These are phyloP conservation scores for Quercus bicolor DNA, from an alignment of 306 rosid species.

Conservation along the genomic window DNA sequence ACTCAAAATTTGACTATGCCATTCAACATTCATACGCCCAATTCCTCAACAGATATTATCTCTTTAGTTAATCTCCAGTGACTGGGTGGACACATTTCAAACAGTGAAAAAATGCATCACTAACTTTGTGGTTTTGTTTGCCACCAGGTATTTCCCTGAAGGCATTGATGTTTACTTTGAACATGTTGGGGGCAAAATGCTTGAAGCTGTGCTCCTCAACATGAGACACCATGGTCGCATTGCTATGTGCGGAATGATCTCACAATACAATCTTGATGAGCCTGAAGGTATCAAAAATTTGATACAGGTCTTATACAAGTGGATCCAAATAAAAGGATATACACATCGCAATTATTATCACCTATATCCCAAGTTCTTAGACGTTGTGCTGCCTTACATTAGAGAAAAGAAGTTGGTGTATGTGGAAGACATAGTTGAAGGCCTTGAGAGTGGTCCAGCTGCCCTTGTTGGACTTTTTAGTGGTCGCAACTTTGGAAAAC, in stretches of 20 bases:
- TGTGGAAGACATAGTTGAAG: constrained; percentile 39
- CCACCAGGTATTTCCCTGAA: not conserved
- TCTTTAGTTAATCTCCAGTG: no score
- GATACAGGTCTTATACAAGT: not conserved
- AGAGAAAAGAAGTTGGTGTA: constrained; percentile 46
- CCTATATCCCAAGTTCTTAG: constrained; percentile 52
- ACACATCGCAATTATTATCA: not conserved
- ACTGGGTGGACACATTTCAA: no score
- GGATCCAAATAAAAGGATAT: not conserved
- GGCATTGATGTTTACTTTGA: constrained; percentile 24
- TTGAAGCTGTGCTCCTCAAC: constrained; percentile 19
- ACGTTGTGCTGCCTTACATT: constrained; percentile 48
- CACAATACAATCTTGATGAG: constrained; percentile 11
- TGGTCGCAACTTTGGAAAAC: constrained; percentile 47
- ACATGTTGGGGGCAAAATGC: constrained; percentile 16
- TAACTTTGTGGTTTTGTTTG: not conserved
- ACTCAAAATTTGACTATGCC: no score
- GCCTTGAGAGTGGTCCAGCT: constrained; percentile 39
- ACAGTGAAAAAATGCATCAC: no score
- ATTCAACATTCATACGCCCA: no score
- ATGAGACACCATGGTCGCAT: constrained; percentile 17
- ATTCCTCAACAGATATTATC: no score
- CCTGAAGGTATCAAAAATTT: not conserved
- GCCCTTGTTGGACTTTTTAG: constrained; percentile 37
- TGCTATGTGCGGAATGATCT: constrained; percentile 15